Conservation (phyloP, 2,329 filamentous ascomycete species). For the Talaromyces verruculosus region DNA sequence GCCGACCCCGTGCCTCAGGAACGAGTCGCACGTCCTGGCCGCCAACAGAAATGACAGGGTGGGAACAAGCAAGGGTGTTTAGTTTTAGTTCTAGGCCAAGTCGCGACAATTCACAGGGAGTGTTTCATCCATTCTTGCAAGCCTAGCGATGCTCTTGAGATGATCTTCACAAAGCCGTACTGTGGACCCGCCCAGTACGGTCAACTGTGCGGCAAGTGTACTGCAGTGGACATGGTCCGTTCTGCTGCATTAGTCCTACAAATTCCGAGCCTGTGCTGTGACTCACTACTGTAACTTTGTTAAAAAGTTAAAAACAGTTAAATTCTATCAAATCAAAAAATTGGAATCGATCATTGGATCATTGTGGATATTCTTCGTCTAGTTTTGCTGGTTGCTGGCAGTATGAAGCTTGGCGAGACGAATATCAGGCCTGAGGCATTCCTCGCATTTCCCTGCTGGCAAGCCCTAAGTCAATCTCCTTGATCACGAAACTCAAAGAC, state of each 20-base stretch:
- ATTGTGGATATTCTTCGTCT: conserved; percentile 2
- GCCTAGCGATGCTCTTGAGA: not conserved
- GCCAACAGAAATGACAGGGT: conserved; percentile 4
- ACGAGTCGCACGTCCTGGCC: not conserved
- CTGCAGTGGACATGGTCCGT: not conserved
- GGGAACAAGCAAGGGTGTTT: conserved; percentile 5
- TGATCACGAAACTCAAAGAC: not conserved
- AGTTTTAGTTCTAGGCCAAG: not conserved
- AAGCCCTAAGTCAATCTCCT: not conserved
- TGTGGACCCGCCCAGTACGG: not conserved
- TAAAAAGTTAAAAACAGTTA: too few species aligned
- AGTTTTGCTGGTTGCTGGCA: not conserved
- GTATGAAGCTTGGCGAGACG: not conserved
- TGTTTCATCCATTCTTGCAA: conserved; percentile 1
- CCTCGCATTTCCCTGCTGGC: not conserved
- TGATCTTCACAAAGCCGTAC: not conserved
- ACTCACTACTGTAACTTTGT: not conserved
- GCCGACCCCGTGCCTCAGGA: not conserved
- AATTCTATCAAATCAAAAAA: not conserved
- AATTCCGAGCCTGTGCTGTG: not conserved
- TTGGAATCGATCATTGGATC: not conserved
- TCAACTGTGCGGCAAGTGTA: not conserved
- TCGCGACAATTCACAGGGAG: not conserved
- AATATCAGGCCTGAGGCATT: not conserved
- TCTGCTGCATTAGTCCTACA: not conserved